Evolutionary conservation across 1,284 basidiomycete species (phyloP).

Genomic region (Ceratobasidium sp.): DNA sequence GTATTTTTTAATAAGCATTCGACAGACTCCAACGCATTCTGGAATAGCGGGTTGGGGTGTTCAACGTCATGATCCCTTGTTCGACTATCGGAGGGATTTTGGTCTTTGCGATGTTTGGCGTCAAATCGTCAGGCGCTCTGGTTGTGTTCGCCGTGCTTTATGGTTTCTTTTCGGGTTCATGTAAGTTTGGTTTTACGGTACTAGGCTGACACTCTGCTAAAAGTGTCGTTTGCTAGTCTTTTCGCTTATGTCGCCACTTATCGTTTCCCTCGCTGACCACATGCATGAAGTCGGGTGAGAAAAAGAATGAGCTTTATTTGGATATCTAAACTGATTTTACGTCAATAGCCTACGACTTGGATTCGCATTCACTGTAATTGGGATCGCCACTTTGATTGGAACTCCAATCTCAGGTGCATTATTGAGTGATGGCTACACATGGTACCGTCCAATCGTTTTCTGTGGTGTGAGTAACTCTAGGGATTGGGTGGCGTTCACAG

Average conservation of each 20-base stretch:
- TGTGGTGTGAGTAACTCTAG: constrained; percentile 7
- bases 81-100: constrained; percentile 32
- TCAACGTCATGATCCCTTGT: constrained; percentile 40
- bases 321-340: no score
- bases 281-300: constrained; percentile 37
- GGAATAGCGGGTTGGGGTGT: constrained; percentile 28
- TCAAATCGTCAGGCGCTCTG: constrained; percentile 33
- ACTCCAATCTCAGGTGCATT: constrained; percentile 35
- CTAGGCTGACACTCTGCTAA: neutral
- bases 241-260: constrained; percentile 33
- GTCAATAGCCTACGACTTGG: constrained; percentile 20
- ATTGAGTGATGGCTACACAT: constrained; percentile 2
- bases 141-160: constrained; percentile 29
- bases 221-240: neutral
- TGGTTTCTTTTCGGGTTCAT: constrained; percentile 38
- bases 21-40: neutral
- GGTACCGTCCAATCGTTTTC: constrained; percentile 32
- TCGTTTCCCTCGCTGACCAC: constrained; percentile 4
- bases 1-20: neutral
- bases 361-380: constrained; percentile 25
- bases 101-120: constrained; percentile 43
- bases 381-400: constrained; percentile 23
- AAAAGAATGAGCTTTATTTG: neutral
- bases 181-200: neutral
- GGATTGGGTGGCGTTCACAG: neutral